These are phyloP conservation scores for Nannochloropsis oceanica DNA, from an alignment of 108 stramenopile species.

Conservation along the genomic window DNA sequence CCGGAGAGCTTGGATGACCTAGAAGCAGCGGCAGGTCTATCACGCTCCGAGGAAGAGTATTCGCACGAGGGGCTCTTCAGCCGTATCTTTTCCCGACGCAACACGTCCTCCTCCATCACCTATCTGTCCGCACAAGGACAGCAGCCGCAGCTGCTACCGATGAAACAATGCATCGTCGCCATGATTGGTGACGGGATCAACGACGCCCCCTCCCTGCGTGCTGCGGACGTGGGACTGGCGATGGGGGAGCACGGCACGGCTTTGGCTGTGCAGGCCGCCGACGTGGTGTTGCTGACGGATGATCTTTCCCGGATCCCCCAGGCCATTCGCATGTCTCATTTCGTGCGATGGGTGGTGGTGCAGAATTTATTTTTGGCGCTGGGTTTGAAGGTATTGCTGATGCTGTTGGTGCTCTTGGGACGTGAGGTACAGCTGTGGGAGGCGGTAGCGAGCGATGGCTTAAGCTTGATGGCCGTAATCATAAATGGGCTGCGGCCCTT, in stretches of 20 bases:
- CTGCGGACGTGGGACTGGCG: constrained; percentile 95
- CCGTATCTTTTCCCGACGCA: neutral
- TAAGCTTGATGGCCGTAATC: neutral
- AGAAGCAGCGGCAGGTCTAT: neutral
- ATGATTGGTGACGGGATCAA: constrained; percentile 99
- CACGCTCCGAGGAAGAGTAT: neutral
- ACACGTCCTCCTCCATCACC: neutral
- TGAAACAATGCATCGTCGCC: constrained; percentile 46
- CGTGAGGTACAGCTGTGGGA: neutral
- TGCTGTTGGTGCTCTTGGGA: neutral
- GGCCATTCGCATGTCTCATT: neutral
- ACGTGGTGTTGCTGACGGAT: constrained; percentile 92
- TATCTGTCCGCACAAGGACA: neutral
- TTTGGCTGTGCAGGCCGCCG: constrained; percentile 85
- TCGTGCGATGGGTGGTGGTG: neutral
- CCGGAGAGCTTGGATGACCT: neutral
- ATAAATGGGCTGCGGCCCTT: neutral
- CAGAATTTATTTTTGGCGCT: neutral
- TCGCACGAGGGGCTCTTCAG: too few relatives aligned
- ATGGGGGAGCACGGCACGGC: constrained; percentile 96
- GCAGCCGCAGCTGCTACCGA: too few relatives aligned
- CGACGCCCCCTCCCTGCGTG: constrained; percentile 93
- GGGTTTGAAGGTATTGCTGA: neutral
- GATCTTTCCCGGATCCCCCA: constrained; percentile 83
- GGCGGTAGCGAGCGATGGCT: neutral